A percentile compares a stretch with the other conserved stretches of the same genome.
Evolutionary conservation across 2,329 filamentous ascomycete species (phyloP).

Genomic region (Seiridium cupressi): DNA sequence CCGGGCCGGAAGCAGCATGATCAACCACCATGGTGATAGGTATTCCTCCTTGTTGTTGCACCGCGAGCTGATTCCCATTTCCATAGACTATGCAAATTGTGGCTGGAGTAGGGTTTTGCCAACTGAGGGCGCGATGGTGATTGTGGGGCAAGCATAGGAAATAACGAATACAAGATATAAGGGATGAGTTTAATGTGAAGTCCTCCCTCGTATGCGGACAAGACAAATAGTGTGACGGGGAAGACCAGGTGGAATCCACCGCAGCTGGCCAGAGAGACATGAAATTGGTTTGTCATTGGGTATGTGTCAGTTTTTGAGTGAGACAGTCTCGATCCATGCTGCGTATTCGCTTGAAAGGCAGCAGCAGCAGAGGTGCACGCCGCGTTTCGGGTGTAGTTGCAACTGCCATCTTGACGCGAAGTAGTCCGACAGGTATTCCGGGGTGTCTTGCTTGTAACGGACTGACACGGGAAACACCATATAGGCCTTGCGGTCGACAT

Average conservation of each 20-base stretch:
- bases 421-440: neutral
- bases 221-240: no score
- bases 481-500: neutral
- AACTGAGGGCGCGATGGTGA: neutral
- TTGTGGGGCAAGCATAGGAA: neutral
- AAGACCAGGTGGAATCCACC: no score
- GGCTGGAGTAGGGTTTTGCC: neutral
- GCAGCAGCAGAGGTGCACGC: neutral
- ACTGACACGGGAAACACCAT: neutral
- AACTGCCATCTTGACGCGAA: neutral
- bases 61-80: conserved; percentile 7
- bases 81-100: neutral
- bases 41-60: conserved; percentile 11
- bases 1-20: neutral
- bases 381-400: neutral
- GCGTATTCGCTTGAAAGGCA: neutral
- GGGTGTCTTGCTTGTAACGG: no score
- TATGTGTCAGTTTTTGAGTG: no score
- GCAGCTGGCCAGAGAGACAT: no score
- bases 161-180: neutral
- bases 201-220: no score
- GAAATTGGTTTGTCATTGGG: no score
- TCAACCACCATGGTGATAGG: conserved; percentile 15
- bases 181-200: no score
- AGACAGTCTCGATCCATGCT: neutral